These are phyloP conservation scores for Phytophthora niederhauseri DNA, from an alignment of 352 stramenopile genomes.

Conservation along the genomic window DNA sequence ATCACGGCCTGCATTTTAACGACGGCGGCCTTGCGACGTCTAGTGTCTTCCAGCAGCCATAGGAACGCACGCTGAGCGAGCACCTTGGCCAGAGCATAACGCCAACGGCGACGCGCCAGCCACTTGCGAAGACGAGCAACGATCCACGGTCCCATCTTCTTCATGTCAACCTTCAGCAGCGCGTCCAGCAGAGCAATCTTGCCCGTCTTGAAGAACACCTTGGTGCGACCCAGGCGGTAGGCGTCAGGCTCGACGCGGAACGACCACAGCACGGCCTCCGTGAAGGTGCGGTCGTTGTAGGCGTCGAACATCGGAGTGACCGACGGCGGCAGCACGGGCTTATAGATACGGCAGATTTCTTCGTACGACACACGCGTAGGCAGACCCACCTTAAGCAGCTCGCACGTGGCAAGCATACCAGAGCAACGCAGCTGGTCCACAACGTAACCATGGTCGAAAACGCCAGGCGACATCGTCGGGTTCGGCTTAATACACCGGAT, in stretches of 20 bases:
- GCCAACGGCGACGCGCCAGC: constrained; percentile 84
- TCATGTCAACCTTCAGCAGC: constrained; percentile 90
- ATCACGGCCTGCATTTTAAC: constrained; percentile 87
- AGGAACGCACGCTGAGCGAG: constrained; percentile 83
- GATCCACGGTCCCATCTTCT: constrained; percentile 91
- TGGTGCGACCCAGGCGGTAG: constrained; percentile 89
- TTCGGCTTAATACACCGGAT: constrained; percentile 94
- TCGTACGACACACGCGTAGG: constrained; percentile 91
- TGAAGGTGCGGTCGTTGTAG: constrained; percentile 89
- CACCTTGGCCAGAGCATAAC: constrained; percentile 87
- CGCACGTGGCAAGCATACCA: constrained; percentile 90
- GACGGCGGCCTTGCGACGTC: constrained; percentile 73
- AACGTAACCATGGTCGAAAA: constrained; percentile 92
- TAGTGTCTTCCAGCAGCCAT: constrained; percentile 77
- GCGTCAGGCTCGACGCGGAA: constrained; percentile 88
- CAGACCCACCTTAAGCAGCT: constrained; percentile 92
- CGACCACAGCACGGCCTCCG: constrained; percentile 89
- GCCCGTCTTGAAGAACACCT: constrained; percentile 93
- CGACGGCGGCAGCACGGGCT: constrained; percentile 71
- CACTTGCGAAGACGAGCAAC: constrained; percentile 84
- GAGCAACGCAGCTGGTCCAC: constrained; percentile 91
- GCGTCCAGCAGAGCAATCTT: constrained; percentile 91
- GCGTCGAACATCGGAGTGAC: constrained; percentile 81
- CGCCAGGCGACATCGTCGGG: constrained; percentile 68
- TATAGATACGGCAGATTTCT: constrained; percentile 90